A percentile compares a stretch with the other conserved stretches of the same genome.
phyloP scores from a whole-genome alignment of 2,329 filamentous ascomycete genomes.

The Colletotrichum chlorophyti region DNA sequence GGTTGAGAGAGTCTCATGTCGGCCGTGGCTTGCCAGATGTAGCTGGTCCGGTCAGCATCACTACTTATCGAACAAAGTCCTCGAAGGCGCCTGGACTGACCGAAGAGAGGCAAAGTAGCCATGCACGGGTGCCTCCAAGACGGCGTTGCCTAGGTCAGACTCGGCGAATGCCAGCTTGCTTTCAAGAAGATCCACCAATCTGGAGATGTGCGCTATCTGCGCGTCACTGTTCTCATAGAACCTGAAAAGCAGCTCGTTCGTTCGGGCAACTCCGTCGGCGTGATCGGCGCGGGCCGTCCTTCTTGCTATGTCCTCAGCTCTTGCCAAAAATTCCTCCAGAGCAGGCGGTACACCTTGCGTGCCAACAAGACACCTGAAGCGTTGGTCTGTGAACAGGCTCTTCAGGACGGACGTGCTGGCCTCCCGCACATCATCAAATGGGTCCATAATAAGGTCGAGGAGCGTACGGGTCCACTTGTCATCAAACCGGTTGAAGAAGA shows the following conservation, averaged over 20 bases:
- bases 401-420: conserved; percentile 57
- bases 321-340: conserved; percentile 54
- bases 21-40: conserved; percentile 60
- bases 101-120: conserved; percentile 72
- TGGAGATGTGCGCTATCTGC: conserved; percentile 59
- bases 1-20: conserved; percentile 45
- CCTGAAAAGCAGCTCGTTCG: conserved; percentile 73
- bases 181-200: conserved; percentile 68
- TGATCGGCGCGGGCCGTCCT: conserved; percentile 86
- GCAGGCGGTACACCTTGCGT: conserved; percentile 31
- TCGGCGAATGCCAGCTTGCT: conserved; percentile 69
- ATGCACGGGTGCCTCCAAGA: conserved; percentile 71
- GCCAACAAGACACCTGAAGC: conserved; percentile 36
- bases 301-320: conserved; percentile 65
- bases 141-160: conserved; percentile 69
- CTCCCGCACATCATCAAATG: conserved; percentile 89
- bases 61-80: not conserved
- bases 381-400: conserved; percentile 51
- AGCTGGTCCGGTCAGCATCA: conserved; percentile 41
- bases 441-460: conserved; percentile 82
- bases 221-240: conserved; percentile 54
- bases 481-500: conserved; percentile 52
- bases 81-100: conserved; percentile 43
- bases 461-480: conserved; percentile 66
- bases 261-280: conserved; percentile 86